Percentiles rank a stretch among this genome's conserved stretches.
Conservation (phyloP, 495 filamentous ascomycete species). For the Poronia punctata region DNA sequence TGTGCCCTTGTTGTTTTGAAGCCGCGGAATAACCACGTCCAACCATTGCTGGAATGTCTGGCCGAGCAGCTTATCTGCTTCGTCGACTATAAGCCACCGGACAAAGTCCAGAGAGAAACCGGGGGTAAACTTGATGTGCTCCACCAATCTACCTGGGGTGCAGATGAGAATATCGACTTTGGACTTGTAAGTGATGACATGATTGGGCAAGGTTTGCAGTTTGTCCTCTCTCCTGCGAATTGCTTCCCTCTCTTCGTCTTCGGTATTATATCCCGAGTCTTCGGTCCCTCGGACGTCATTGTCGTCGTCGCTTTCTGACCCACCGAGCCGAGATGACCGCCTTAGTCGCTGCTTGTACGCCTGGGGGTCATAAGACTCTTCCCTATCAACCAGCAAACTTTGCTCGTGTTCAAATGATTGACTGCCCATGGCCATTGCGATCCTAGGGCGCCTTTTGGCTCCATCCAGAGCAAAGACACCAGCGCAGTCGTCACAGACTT, state of each 20-base stretch:
- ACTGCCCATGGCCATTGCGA: constrained; percentile 77
- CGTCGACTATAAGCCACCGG: constrained; percentile 85
- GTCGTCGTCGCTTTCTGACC: constrained; percentile 2
- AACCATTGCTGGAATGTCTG: constrained; percentile 94
- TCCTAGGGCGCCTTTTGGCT: constrained; percentile 54
- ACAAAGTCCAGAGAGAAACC: constrained; percentile 71
- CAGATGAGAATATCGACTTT: constrained; percentile 85
- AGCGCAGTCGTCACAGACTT: constrained; percentile 62
- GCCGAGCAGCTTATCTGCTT: constrained; percentile 85
- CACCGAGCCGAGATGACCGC: constrained; percentile 2
- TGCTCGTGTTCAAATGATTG: constrained; percentile 72
- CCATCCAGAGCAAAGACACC: constrained; percentile 35
- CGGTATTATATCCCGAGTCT: constrained; percentile 21
- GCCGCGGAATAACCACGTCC: constrained; percentile 56
- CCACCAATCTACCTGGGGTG: constrained; percentile 87
- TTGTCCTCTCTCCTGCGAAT: constrained; percentile 24
- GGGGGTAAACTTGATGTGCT: constrained; percentile 76
- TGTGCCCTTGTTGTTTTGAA: constrained; percentile 43
- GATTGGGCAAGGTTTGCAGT: constrained; percentile 43
- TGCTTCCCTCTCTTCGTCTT: constrained; percentile 20
- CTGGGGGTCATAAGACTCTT: constrained; percentile 40
- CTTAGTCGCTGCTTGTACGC: constrained; percentile 24
- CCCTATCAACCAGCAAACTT: constrained; percentile 50
- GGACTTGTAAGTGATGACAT: constrained; percentile 55
- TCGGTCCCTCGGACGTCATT: constrained; percentile 10